Conservation (phyloP, 352 stramenopile species). For the Phytophthora pisi region DNA sequence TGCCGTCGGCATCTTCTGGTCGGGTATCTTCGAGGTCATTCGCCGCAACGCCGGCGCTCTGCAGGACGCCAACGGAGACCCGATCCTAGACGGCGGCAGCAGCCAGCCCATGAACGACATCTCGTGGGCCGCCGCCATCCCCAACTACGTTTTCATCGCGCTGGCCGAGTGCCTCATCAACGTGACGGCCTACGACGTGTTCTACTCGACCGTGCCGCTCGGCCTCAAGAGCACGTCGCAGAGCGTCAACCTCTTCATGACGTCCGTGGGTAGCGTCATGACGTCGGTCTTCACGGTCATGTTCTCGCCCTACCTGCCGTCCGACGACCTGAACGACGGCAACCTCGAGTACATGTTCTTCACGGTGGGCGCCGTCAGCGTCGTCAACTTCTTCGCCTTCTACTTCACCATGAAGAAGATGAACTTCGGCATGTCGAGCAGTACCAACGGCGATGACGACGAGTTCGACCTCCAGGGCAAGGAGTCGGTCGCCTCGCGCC, state of each 20-base stretch:
- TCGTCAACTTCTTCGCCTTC: slow-evolving; percentile 65
- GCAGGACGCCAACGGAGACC: slow-evolving; percentile 31
- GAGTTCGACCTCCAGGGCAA: slow-evolving; percentile 24
- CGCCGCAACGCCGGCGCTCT: slow-evolving; percentile 49
- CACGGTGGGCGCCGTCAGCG: slow-evolving; percentile 45
- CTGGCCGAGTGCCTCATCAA: slow-evolving; percentile 67
- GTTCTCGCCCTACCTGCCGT: slow-evolving; percentile 55
- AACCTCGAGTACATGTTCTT: slow-evolving; percentile 82
- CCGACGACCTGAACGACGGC: slow-evolving; percentile 63
- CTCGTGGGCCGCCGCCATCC: slow-evolving; percentile 38
- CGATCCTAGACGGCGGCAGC: slow-evolving; percentile 45
- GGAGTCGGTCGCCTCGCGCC: slow-evolving; percentile 27
- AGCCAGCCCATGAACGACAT: slow-evolving; percentile 66
- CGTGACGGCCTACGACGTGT: slow-evolving; percentile 64
- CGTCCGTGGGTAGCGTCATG: slow-evolving; percentile 59
- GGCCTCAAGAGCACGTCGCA: slow-evolving; percentile 63
- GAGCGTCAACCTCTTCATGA: slow-evolving; percentile 68
- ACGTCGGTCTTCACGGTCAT: slow-evolving; percentile 45
- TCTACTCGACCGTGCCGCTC: slow-evolving; percentile 61
- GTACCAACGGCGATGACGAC: neutral
- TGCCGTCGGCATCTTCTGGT: slow-evolving; percentile 39
- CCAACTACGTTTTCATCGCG: slow-evolving; percentile 39
- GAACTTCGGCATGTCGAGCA: slow-evolving; percentile 56
- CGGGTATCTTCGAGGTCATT: slow-evolving; percentile 51
- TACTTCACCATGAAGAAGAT: slow-evolving; percentile 59